These are phyloP conservation scores for Bisporella sp. DNA, from an alignment of 2,329 filamentous ascomycete species.

Conservation along the genomic window DNA sequence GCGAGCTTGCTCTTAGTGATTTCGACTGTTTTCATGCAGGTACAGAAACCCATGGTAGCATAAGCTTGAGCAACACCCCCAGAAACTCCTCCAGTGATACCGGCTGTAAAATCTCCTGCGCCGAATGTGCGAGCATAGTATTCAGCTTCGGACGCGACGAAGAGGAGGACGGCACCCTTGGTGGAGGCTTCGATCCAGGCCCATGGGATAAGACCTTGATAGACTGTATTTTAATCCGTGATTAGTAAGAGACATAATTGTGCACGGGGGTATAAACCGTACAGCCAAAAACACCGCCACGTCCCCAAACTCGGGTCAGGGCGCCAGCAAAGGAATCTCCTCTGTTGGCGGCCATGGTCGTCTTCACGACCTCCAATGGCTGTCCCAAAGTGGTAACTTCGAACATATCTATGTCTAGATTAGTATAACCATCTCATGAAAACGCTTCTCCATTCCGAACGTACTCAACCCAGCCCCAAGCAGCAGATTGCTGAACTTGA, in stretches of 20 bases:
- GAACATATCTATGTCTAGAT: neutral
- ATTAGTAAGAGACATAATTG: neutral
- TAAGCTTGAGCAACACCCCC: constrained; percentile 97
- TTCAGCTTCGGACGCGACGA: constrained; percentile 97
- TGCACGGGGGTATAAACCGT: constrained; percentile 33
- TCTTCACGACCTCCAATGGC: constrained; percentile 98
- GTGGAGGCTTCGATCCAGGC: constrained; percentile 99
- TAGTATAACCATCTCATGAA: no score
- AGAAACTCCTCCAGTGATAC: constrained; percentile 84
- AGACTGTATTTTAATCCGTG: constrained; percentile 61
- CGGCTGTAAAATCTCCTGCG: constrained; percentile 78
- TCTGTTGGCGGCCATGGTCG: constrained; percentile 97
- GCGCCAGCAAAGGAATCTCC: constrained; percentile 77
- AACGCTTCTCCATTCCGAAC: constrained; percentile 18
- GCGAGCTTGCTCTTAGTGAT: constrained; percentile 98
- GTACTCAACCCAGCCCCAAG: constrained; percentile 33
- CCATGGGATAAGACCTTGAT: constrained; percentile 99
- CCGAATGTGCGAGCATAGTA: constrained; percentile 82
- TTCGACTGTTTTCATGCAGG: constrained; percentile 99
- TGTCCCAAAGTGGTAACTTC: constrained; percentile 54
- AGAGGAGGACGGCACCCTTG: constrained; percentile 97
- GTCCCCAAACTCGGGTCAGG: constrained; percentile 82
- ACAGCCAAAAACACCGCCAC: constrained; percentile 93
- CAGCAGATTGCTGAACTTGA: constrained; percentile 99
- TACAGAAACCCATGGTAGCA: constrained; percentile 99